These are phyloP conservation scores for Tuber brumale DNA, from an alignment of 495 filamentous ascomycete species.

Conservation along the genomic window DNA sequence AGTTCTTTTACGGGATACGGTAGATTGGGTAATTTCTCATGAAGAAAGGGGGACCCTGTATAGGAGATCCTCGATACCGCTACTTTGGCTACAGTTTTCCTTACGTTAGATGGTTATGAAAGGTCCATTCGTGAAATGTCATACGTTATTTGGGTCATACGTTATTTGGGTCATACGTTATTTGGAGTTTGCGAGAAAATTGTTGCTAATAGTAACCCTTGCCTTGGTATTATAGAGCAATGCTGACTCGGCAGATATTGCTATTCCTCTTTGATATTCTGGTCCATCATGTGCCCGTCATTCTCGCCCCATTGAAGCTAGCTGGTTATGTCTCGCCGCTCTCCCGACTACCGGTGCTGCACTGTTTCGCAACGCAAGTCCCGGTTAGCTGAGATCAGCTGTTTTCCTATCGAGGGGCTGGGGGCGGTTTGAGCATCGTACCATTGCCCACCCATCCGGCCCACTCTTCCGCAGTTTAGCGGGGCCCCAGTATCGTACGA, in stretches of 20 bases:
- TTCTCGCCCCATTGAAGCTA: not conserved
- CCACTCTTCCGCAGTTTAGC: not conserved
- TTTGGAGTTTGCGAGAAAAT: not conserved
- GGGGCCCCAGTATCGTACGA: not conserved
- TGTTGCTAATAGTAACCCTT: not conserved
- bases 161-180: too few relatives aligned
- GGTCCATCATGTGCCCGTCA: not conserved
- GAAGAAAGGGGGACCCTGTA: not conserved
- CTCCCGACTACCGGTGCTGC: not conserved
- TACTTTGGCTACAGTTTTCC: not conserved
- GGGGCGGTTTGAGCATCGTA: not conserved
- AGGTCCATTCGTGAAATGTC: not conserved
- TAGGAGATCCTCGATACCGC: not conserved
- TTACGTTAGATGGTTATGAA: not conserved
- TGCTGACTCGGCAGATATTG: not conserved
- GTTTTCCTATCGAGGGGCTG: not conserved
- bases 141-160: too few relatives aligned
- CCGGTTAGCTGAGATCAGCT: not conserved
- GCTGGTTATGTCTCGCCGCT: not conserved
- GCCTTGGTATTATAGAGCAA: not conserved
- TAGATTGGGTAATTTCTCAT: constrained; percentile 4
- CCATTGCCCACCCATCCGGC: not conserved
- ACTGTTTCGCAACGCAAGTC: not conserved
- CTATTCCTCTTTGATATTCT: not conserved
- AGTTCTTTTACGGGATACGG: constrained; percentile 6